Evolutionary conservation across 768 basidiomycete genomes (phyloP), one percentile per base, ranked within the genome.

Genomic region (Chalciporus chontae): DNA sequence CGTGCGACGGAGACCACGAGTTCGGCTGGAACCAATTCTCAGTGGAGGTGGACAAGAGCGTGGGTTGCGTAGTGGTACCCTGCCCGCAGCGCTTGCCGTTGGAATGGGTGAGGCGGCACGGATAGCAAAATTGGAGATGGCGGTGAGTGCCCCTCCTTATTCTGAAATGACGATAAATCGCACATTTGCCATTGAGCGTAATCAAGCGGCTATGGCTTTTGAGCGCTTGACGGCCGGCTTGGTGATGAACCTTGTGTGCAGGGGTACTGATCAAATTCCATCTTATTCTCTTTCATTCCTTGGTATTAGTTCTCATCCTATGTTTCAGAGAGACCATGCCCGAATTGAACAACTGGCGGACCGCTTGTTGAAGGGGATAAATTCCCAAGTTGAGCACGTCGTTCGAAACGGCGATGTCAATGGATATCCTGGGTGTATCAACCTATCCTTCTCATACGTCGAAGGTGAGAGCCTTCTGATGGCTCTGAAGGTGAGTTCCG

Each of bases 31-130:
- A 64, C 96, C 96, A 1, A 88, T 99, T 57, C 71, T 99, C 45
- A 92, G 83, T 58, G 96, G 96, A 51, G 96, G 96, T 55, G 96
- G 96, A 9, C 96, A 99, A 70, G 96, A 99, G 73, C 80, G 96
- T 48, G 96, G 96, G 1, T 69, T 99, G 61, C 74, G 96, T 49
- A 93, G 90, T 57, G 96, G 96, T n/a, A 99, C 96, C 0, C 74
- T 99, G 11, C 83, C 96, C 1, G 84, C 94, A 13, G 77, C 89
- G 2, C 73, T 99, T 48, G 87, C 83, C 9, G 94, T 97, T 26
- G 96, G 96, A 5, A 71, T 99, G 34, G 96, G 96, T 5, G 96
- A 94, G 70, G 95, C 96, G 31, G 91, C 92, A 46, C 81, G 93
- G 51, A 81, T 99, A 63, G 94, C 95, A 5, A 86, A 84, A 69